Conservation (phyloP, 306 rosid species). For the Gleditsia sinensis region DNA sequence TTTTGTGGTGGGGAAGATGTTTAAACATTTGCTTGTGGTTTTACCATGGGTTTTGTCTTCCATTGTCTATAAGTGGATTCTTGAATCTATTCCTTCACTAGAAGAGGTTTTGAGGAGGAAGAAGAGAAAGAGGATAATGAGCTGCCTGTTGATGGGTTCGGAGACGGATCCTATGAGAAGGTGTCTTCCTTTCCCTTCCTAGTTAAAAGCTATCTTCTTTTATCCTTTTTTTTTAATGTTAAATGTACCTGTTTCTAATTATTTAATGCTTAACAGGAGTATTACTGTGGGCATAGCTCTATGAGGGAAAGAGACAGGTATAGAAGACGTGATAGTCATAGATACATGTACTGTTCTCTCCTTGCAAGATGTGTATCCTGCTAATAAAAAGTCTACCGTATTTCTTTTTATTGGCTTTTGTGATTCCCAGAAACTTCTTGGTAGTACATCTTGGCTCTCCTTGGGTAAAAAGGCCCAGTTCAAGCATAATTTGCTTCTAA, state of each 20-base stretch:
- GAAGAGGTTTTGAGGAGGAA: constrained; percentile 84
- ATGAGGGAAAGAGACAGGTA: constrained; percentile 78
- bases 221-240: not conserved
- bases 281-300: constrained; percentile 84
- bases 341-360: constrained; percentile 65
- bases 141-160: constrained; percentile 62
- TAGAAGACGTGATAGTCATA: constrained; percentile 84
- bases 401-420: not conserved
- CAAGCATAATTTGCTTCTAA: constrained; percentile 20
- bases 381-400: not conserved
- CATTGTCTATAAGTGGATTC: constrained; percentile 62
- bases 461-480: not conserved
- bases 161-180: constrained; percentile 69
- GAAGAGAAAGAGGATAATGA: constrained; percentile 67
- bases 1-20: not conserved
- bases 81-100: constrained; percentile 60
- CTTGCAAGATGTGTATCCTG: constrained; percentile 2
- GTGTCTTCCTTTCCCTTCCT: constrained; percentile 39
- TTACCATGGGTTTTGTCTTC: no score
- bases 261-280: constrained; percentile 48
- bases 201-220: not conserved
- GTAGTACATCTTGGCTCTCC: not conserved
- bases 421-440: constrained; percentile 5
- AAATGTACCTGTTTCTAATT: not conserved
- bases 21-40: not conserved